Base-by-base conservation (phyloP, 805 yeast genomes). In the Wickerhamiella lipophila region DNA sequence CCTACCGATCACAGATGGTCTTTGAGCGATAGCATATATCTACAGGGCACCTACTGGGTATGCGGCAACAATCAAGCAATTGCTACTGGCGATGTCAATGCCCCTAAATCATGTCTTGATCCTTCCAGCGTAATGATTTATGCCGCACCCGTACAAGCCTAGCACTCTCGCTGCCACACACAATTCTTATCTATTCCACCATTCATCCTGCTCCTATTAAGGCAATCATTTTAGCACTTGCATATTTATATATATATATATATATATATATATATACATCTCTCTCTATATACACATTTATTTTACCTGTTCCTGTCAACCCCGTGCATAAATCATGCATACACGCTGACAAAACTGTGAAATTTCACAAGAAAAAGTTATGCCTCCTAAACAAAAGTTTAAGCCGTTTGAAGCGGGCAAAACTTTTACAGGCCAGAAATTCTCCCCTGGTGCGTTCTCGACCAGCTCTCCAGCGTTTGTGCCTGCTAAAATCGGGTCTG, bases 361-460 rank as follows among this genome's bases (percentile, higher is more conserved):
- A 41, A 41, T 41, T 27, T 41, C 32, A 41, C 9, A 26, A 42
- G 35, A 45, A 36, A 36, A 45, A 25, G n/a, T 36, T 19, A 56
- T 56, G 59, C 56, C 58, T 2, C 57, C 59, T 8, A 56, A 56
- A 29, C 41, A 53, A 25, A 56, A 55, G 51, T 56, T 47, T 50
- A 49, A 47, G 34, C 51, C 57, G n/a, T 46, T 55, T 38, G 58
- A 53, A 19, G 55, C 60, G 3, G 56, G 54, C 11, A 46, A 49
- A 23, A 42, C 49, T 2, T 52, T 40, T 30, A 13, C 29, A 8
- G 55, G 55, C 32, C 54, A 52, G 46, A 26, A 19, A 7, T 50
- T 50, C 44, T 19, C 15, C 38, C 53, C 53, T 2, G 55, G 58
- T 11, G 36, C 15, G 23, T 13, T n/a, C 15, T 21, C 35, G 9